Percentiles rank a stretch among this genome's conserved stretches.
These are phyloP conservation scores for Wickerhamomyces strasburgensis DNA, from an alignment of 805 yeast genomes.

Conservation along the genomic window DNA sequence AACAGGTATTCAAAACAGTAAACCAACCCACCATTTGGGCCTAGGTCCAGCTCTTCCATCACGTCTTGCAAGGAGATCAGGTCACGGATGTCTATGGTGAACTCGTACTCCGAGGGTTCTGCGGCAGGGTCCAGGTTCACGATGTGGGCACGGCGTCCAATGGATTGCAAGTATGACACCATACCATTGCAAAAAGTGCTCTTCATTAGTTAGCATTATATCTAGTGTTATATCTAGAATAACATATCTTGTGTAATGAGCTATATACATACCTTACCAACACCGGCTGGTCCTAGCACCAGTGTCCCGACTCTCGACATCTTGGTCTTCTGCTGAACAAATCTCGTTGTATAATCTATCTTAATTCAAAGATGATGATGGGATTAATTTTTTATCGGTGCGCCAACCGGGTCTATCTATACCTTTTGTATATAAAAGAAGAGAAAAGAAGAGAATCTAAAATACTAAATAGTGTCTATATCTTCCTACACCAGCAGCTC, in stretches of 20 bases:
- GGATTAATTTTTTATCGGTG: too few species aligned
- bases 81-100: slow-evolving; percentile 88
- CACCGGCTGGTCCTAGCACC: slow-evolving; percentile 97
- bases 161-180: slow-evolving; percentile 79
- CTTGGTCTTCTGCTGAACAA: too few species aligned
- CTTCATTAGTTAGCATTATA: slow-evolving; percentile 2
- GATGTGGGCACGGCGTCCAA: slow-evolving; percentile 90
- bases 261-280: slow-evolving; percentile 53
- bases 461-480: not conserved
- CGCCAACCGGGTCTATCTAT: not conserved
- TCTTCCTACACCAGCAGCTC: slow-evolving; percentile 59
- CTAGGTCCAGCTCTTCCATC: slow-evolving; percentile 88
- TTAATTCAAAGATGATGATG: too few species aligned
- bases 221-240: slow-evolving; percentile 1
- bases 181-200: slow-evolving; percentile 89
- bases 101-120: slow-evolving; percentile 85
- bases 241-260: not conserved
- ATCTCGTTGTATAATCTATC: too few species aligned
- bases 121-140: slow-evolving; percentile 98
- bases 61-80: slow-evolving; percentile 88
- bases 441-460: not conserved
- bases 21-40: slow-evolving; percentile 92
- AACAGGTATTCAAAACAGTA: slow-evolving; percentile 91
- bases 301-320: slow-evolving; percentile 96
- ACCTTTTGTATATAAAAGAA: not conserved